Base-by-base conservation (phyloP, 805 yeast species). In the Saturnispora zaruensis region DNA sequence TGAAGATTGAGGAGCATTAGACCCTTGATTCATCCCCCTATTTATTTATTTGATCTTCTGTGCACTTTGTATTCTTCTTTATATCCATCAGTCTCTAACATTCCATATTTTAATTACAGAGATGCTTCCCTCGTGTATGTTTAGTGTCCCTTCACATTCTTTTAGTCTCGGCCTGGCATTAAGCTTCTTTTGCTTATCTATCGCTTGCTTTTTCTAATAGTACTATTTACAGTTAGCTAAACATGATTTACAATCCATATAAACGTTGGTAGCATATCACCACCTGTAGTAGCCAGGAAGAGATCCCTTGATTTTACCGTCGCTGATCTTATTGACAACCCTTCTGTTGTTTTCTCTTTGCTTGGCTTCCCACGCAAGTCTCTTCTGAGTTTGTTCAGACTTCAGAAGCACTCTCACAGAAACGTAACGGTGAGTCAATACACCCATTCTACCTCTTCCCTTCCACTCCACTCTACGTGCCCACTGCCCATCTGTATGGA, bases 401-500 rank as follows among this genome's bases (percentile, higher is more conserved):
- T 81, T 84, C 51, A 91, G 71, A 51, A 91, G 74, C 42, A 87
- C 86, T 69, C 84, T 80, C 30, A 90, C 79, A 66, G 91, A 96
- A 47, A 88, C 81, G 64, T 77, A 84, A 53, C 85, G 80, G 61
- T 87, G 93, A 30, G 74, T 76, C 46, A 85, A 76, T 51, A 86
- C 68, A 63, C 98, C 98, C 20, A 78, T 74, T 66, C 96, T 79
- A 55, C 96, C 96, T 71, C 98, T 81, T 55, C 93, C 96, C 70
- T 88, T 89, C 63, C 76, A 74, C 58, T 91, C 96, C 8, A 81
- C 66, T 64, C 93, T 77, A 65, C 79, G 82, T 26, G 63, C 59
- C 82, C 84, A 80, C 46, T 68, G 61, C 20, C 96, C 96, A 66
- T 91, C 98, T 51, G 89, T 81, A 40, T 96, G 97, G 25, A 81